Evolutionary conservation across 139 green algal genomes (phyloP).

Genomic region (Bryopsis sp.): DNA sequence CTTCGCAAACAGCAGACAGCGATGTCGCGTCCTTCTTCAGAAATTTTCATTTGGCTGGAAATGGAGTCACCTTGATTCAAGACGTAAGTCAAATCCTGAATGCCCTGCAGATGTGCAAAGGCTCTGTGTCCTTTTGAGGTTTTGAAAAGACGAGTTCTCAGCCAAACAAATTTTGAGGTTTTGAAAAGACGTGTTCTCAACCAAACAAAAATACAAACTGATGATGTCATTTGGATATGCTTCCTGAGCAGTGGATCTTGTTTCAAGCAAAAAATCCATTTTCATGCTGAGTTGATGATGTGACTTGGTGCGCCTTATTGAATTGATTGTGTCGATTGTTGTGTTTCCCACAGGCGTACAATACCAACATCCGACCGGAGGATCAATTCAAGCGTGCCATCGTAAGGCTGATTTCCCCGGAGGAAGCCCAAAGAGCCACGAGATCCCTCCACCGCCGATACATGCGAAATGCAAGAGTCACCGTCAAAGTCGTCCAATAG

Average conservation of each 20-base stretch:
- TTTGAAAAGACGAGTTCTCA: no score
- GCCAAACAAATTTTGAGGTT: no score
- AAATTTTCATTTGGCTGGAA: background rate
- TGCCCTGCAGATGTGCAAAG: no score
- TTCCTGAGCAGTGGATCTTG: no score
- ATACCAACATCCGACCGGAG: background rate
- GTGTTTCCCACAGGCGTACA: background rate
- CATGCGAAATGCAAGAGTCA: background rate
- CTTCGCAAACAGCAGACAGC: background rate
- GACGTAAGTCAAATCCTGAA: conserved; percentile 1
- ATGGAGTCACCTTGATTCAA: conserved; percentile 1
- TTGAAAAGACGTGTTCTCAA: no score
- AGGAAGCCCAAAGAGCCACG: conserved; percentile 3
- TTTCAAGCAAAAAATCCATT: no score
- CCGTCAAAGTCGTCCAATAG: conserved; percentile 1
- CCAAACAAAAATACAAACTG: no score
- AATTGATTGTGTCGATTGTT: background rate
- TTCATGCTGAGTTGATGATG: no score
- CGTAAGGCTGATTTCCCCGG: background rate
- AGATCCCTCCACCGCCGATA: background rate
- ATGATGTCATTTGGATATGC: no score
- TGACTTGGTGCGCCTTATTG: background rate
- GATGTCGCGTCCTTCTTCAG: conserved; percentile 4
- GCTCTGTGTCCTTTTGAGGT: no score
- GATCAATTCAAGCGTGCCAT: conserved; percentile 3